A percentile compares a stretch with the other conserved stretches of the same genome.
These are phyloP conservation scores for Coemansia sp. DNA, from an alignment of 192 early-diverging fungal genomes.

Conservation along the genomic window DNA sequence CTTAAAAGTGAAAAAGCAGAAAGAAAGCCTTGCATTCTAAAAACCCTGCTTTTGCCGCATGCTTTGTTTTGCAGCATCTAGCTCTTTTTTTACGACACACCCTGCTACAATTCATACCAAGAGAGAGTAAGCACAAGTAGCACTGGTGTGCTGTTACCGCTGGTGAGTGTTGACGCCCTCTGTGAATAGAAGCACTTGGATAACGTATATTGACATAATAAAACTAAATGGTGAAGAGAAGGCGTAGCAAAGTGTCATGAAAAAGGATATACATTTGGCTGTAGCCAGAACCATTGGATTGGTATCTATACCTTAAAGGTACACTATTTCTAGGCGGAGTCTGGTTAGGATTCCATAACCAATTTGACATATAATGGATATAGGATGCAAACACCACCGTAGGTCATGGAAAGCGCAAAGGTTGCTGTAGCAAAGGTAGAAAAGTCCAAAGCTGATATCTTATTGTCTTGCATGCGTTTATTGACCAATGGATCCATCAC, in stretches of 20 bases:
- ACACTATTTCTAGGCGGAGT: too few species aligned
- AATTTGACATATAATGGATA: neutral
- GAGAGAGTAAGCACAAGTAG: neutral
- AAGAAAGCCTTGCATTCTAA: neutral
- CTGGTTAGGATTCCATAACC: too few species aligned
- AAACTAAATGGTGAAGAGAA: neutral
- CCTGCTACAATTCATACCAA: neutral
- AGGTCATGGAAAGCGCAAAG: neutral
- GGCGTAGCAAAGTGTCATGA: neutral
- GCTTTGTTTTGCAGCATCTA: neutral
- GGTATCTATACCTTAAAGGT: too few species aligned
- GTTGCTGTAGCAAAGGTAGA: neutral
- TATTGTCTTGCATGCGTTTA: neutral
- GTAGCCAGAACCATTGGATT: neutral
- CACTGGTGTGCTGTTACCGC: neutral
- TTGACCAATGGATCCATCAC: constrained; percentile 5
- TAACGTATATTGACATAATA: neutral
- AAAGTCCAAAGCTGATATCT: neutral
- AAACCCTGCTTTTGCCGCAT: neutral
- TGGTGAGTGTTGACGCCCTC: neutral
- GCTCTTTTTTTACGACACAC: neutral
- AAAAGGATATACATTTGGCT: neutral
- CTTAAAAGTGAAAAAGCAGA: neutral
- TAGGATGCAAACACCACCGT: neutral
- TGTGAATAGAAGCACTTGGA: neutral